Percentiles rank a stretch among this genome's conserved stretches.
Conservation (phyloP, 768 basidiomycete species). For the Lactarius trivialis region DNA sequence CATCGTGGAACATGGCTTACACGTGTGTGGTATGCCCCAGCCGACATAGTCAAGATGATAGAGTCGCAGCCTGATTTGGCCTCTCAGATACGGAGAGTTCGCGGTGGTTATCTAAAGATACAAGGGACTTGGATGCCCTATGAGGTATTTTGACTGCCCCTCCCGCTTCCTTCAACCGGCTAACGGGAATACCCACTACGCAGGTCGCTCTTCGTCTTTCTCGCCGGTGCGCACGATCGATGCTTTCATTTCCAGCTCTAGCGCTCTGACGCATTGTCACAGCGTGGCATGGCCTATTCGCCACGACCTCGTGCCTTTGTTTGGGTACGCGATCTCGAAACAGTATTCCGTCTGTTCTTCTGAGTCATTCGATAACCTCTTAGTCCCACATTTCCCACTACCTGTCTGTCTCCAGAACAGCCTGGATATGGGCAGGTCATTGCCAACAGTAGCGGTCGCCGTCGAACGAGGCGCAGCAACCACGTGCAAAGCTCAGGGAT, state of each 20-base stretch:
- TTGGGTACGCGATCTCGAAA: conserved; percentile 50
- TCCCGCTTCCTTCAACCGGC: conserved; percentile 3
- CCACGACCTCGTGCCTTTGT: conserved; percentile 78
- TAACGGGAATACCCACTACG: conserved; percentile 14
- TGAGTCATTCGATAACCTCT: conserved; percentile 13
- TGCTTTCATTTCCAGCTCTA: not conserved
- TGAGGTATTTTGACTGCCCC: conserved; percentile 44
- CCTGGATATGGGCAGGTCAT: conserved; percentile 84
- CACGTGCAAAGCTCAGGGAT: conserved; percentile 14
- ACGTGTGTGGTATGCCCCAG: conserved; percentile 33
- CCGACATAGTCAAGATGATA: conserved; percentile 90
- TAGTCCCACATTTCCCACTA: conserved; percentile 78
- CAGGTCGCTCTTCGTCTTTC: conserved; percentile 76
- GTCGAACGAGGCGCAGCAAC: conserved; percentile 18
- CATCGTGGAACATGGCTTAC: conserved; percentile 5
- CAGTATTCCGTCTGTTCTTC: conserved; percentile 11
- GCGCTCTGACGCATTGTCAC: conserved; percentile 21
- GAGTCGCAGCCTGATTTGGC: conserved; percentile 88
- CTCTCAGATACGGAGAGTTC: conserved; percentile 72
- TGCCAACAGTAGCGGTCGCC: conserved; percentile 30
- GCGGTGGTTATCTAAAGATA: conserved; percentile 85
- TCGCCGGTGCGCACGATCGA: conserved; percentile 51
- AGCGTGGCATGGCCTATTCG: conserved; percentile 88
- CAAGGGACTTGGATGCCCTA: conserved; percentile 95
- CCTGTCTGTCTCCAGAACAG: conserved; percentile 79